Percentiles rank a stretch among this genome's conserved stretches.
Conservation (phyloP, 371 early-diverging fungal genomes). For the Mucor irregularis region DNA sequence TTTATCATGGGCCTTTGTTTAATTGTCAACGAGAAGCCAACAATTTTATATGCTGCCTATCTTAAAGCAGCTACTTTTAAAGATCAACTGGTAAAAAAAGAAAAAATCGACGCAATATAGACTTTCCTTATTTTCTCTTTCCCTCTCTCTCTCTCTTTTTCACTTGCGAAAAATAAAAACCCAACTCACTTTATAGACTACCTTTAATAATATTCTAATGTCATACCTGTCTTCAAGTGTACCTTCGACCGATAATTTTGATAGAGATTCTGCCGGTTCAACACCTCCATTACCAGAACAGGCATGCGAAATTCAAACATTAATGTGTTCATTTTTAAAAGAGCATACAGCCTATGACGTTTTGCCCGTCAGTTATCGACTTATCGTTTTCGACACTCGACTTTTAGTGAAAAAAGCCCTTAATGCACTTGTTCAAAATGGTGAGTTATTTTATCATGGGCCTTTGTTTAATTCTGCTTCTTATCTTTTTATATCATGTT, state of each 20-base stretch:
- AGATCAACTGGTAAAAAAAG: neutral
- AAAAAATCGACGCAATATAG: neutral
- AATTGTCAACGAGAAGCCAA: neutral
- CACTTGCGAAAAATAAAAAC: neutral
- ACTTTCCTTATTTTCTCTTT: no score
- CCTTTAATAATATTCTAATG: neutral
- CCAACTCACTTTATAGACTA: neutral
- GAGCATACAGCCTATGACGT: slow-evolving; percentile 87
- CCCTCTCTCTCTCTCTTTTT: neutral
- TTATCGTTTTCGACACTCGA: slow-evolving; percentile 89
- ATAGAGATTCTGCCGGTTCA: slow-evolving; percentile 10
- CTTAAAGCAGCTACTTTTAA: no score
- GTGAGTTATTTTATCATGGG: slow-evolving; percentile 39
- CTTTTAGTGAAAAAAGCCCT: slow-evolving; percentile 92
- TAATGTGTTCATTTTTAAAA: slow-evolving; percentile 69
- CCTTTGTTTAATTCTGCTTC: neutral
- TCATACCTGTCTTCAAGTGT: slow-evolving; percentile 12
- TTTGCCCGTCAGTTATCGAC: slow-evolving; percentile 85
- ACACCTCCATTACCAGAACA: slow-evolving; percentile 12
- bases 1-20: neutral
- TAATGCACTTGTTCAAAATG: slow-evolving; percentile 89
- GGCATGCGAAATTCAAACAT: slow-evolving; percentile 40
- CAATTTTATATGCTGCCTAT: no score
- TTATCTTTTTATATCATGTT: neutral
- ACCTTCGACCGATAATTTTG: slow-evolving; percentile 8